These are phyloP conservation scores for Psilocybe cubensis DNA, from an alignment of 768 basidiomycete species.

Conservation along the genomic window DNA sequence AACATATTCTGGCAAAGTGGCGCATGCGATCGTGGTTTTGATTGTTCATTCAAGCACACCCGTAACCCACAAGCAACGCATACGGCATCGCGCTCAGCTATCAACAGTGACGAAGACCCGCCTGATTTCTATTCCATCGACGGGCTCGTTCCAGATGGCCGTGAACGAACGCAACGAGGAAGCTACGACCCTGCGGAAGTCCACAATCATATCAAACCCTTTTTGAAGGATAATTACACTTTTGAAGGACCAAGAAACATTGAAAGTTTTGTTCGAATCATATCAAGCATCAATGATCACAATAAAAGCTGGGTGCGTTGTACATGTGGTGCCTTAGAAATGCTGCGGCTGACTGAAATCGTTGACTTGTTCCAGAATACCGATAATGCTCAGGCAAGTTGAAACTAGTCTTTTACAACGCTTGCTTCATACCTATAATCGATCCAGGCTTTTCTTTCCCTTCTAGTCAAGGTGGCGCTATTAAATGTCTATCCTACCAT, in stretches of 20 bases:
- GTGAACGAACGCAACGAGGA: not conserved
- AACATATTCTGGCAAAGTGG: slow-evolving; percentile 50
- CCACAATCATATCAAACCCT: slow-evolving; percentile 46
- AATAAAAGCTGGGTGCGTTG: slow-evolving; percentile 45
- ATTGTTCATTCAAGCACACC: slow-evolving; percentile 47
- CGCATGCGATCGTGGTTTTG: slow-evolving; percentile 47
- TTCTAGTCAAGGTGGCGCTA: not conserved
- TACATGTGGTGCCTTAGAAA: not conserved
- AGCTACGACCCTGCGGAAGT: slow-evolving; percentile 35
- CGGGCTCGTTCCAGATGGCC: slow-evolving; percentile 25
- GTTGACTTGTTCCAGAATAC: not conserved
- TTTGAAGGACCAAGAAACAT: slow-evolving; percentile 44
- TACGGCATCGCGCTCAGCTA: not conserved
- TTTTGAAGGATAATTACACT: slow-evolving; percentile 42
- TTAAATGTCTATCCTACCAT: not conserved
- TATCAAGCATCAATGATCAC: slow-evolving; percentile 38
- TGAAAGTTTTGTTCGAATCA: slow-evolving; percentile 43
- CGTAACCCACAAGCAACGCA: slow-evolving; percentile 4
- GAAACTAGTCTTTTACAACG: not conserved
- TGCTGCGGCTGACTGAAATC: not conserved
- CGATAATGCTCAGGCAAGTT: not conserved
- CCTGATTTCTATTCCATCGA: slow-evolving; percentile 8
- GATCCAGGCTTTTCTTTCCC: not conserved
- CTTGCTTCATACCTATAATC: not conserved
- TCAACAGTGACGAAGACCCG: not conserved